Percentiles rank a stretch among this genome's conserved stretches.
These are phyloP conservation scores for Ustilago xerochloae DNA, from an alignment of 1,284 basidiomycete species.

Conservation along the genomic window DNA sequence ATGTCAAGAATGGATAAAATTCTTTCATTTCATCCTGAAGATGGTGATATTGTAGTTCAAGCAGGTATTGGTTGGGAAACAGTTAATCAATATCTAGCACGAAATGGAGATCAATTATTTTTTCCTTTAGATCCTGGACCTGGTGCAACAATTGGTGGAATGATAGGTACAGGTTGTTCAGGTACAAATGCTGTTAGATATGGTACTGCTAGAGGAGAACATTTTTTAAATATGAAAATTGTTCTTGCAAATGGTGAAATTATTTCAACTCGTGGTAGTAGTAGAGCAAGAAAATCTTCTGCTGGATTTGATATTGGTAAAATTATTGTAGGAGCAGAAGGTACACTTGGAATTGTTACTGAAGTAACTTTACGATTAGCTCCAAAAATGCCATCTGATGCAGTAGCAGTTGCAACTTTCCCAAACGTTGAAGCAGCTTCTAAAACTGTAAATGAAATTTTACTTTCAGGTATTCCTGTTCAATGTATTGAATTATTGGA, in stretches of 20 bases:
- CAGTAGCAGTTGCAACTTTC: slow-evolving; percentile 72
- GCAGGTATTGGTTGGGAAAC: slow-evolving; percentile 88
- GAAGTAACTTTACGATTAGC: slow-evolving; percentile 86
- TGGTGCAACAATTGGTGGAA: slow-evolving; percentile 86
- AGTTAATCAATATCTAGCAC: slow-evolving; percentile 79
- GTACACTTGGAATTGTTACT: slow-evolving; percentile 90
- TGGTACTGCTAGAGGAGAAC: slow-evolving; percentile 79
- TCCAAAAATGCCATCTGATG: slow-evolving; percentile 78
- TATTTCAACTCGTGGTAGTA: slow-evolving; percentile 83
- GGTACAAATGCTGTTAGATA: slow-evolving; percentile 87
- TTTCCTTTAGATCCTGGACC: slow-evolving; percentile 78
- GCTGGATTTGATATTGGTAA: slow-evolving; percentile 92
- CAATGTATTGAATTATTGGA: slow-evolving; percentile 71
- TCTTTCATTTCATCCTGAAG: slow-evolving; percentile 54
- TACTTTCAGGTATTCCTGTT: slow-evolving; percentile 71
- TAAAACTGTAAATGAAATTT: slow-evolving; percentile 78
- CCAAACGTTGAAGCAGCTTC: slow-evolving; percentile 73
- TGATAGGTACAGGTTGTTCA: slow-evolving; percentile 76
- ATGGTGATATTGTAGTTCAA: slow-evolving; percentile 64
- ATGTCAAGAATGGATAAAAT: slow-evolving; percentile 85
- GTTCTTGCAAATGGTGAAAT: slow-evolving; percentile 90
- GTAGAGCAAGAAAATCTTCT: slow-evolving; percentile 80
- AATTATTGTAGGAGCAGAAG: slow-evolving; percentile 92
- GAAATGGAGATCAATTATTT: slow-evolving; percentile 82
- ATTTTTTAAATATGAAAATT: slow-evolving; percentile 58